phyloP scores from a whole-genome alignment of 2,329 filamentous ascomycete species.

The Colletotrichum neosansevieriae region DNA sequence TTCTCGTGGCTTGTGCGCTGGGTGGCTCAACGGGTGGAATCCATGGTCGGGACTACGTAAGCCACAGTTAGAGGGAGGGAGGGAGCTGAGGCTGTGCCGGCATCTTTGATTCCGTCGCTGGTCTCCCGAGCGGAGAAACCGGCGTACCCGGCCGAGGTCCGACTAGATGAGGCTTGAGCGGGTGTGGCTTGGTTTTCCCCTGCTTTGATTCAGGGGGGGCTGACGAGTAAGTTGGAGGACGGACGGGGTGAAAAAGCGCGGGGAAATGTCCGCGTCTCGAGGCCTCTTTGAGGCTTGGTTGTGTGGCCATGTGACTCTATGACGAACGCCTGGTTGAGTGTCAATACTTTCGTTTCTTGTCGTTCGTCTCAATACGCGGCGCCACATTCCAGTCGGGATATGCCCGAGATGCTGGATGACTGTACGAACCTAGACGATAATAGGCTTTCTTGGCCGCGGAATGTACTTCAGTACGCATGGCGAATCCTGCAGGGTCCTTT shows the following conservation, averaged over 20 bases:
- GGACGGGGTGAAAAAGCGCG: conserved; percentile 2
- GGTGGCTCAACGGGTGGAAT: background rate
- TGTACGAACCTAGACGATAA: background rate
- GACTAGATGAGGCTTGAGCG: conserved; percentile 7
- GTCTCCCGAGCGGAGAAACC: background rate
- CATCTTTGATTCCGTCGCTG: too few species aligned
- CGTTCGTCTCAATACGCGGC: background rate
- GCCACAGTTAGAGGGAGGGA: too few species aligned
- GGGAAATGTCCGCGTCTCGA: conserved; percentile 20
- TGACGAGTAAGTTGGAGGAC: conserved; percentile 1
- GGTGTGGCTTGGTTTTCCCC: conserved; percentile 5
- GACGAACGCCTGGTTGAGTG: background rate
- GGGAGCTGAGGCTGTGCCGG: conserved; percentile 4
- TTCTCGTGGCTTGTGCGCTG: background rate
- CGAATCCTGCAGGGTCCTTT: background rate
- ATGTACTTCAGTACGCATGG: background rate
- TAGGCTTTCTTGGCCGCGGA: background rate
- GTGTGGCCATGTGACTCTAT: conserved; percentile 5
- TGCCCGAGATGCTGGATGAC: background rate
- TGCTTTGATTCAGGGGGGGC: background rate
- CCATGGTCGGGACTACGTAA: background rate
- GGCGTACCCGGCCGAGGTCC: conserved; percentile 15
- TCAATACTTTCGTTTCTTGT: background rate
- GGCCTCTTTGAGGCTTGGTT: conserved; percentile 14
- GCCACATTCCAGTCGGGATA: background rate